Evolutionary conservation across 352 stramenopile species (phyloP).

Genomic region (Pythium coloratum): DNA sequence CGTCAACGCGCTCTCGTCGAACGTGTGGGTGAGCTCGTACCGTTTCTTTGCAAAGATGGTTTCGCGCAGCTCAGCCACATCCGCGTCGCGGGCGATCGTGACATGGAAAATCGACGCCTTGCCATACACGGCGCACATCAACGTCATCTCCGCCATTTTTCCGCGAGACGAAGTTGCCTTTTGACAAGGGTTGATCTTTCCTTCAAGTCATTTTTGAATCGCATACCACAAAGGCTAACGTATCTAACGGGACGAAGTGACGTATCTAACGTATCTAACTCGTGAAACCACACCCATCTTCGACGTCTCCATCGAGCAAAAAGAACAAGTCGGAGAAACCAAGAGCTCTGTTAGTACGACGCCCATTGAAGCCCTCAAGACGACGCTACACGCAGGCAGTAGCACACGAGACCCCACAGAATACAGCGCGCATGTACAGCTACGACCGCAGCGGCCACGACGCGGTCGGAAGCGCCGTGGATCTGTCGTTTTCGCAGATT

Average conservation of each 20-base stretch:
- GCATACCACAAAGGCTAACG: background rate
- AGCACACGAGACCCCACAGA: background rate
- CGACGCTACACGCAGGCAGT: background rate
- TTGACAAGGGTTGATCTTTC: too few relatives aligned
- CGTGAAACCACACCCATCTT: background rate
- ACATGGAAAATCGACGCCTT: too few relatives aligned
- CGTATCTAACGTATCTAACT: constrained; percentile 25
- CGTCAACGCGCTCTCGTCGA: too few relatives aligned
- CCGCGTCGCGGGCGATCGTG: too few relatives aligned
- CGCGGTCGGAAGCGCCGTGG: constrained; percentile 37
- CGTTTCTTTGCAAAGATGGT: too few relatives aligned
- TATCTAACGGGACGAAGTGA: background rate
- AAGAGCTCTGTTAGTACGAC: constrained; percentile 1
- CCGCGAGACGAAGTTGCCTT: too few relatives aligned
- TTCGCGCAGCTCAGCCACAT: too few relatives aligned
- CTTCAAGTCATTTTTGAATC: too few relatives aligned
- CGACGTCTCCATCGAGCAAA: background rate
- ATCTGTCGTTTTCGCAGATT: constrained; percentile 83
- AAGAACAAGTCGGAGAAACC: constrained; percentile 5
- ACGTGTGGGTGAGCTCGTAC: too few relatives aligned
- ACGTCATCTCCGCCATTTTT: too few relatives aligned
- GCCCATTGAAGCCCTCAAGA: background rate
- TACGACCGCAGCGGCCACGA: constrained; percentile 34
- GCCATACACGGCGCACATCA: too few relatives aligned
- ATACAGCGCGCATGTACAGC: constrained; percentile 35